phyloP scores from a whole-genome alignment of 441 rosid species.

The Croton setiger region DNA sequence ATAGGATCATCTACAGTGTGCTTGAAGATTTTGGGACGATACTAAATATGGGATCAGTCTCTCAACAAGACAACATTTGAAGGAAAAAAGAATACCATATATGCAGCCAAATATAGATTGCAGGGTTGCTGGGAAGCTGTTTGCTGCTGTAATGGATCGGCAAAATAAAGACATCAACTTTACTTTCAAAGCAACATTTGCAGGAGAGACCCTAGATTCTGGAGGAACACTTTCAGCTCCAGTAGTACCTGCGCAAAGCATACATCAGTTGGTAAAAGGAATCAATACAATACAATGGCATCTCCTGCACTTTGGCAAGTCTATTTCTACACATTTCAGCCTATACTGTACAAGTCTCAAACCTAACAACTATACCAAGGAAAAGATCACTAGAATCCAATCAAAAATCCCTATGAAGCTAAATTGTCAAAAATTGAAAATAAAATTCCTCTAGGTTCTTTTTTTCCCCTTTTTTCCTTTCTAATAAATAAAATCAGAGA shows the following conservation, averaged over 20 bases:
- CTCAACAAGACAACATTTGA: neutral
- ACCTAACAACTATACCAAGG: neutral
- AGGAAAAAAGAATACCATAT: slow-evolving; percentile 53
- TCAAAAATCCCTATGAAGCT: neutral
- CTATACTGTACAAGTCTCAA: neutral
- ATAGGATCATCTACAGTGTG: neutral
- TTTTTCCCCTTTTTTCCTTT: neutral
- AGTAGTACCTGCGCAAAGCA: slow-evolving; percentile 53
- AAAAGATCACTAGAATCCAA: neutral
- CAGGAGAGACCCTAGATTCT: slow-evolving; percentile 72
- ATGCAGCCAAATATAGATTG: slow-evolving; percentile 97
- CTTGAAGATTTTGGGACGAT: neutral
- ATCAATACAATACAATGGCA: neutral
- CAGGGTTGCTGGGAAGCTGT: slow-evolving; percentile 88
- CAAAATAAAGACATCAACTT: slow-evolving; percentile 82
- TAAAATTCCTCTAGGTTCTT: neutral
- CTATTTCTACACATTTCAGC: neutral
- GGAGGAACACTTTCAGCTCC: slow-evolving; percentile 54
- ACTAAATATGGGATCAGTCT: slow-evolving; percentile 1
- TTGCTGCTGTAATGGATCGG: slow-evolving; percentile 84
- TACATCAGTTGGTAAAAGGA: slow-evolving; percentile 11
- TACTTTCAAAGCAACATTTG: slow-evolving; percentile 58
- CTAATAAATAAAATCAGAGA: neutral
- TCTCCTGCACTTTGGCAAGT: neutral
- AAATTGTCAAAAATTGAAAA: neutral